phyloP scores from a whole-genome alignment of 768 basidiomycete genomes.

The Trametes cubensis region DNA sequence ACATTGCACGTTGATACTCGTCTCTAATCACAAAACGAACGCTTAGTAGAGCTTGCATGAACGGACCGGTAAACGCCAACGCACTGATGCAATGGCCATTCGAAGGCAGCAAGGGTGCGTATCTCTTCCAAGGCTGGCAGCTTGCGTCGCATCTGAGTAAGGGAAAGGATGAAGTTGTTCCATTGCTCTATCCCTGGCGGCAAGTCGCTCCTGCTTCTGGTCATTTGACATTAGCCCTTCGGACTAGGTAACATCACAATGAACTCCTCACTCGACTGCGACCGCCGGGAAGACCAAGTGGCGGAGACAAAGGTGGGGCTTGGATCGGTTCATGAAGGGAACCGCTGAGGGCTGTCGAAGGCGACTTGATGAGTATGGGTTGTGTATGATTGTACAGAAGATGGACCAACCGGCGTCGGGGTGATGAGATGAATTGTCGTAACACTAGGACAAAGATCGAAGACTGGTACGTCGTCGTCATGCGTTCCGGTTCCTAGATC shows the following conservation, averaged over 20 bases:
- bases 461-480: background rate
- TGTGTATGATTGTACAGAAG: background rate
- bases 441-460: slow-evolving; percentile 3
- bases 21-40: too few species aligned
- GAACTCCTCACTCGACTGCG: background rate
- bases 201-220: too few species aligned
- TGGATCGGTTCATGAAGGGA: background rate
- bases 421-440: background rate
- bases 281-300: background rate
- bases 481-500: too few species aligned
- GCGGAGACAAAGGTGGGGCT: background rate
- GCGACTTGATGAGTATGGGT: too few species aligned
- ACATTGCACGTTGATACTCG: background rate
- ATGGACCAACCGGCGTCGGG: background rate
- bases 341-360: background rate
- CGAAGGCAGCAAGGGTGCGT: too few species aligned
- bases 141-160: background rate
- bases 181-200: background rate
- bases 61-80: too few species aligned
- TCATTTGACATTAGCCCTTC: too few species aligned
- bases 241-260: too few species aligned
- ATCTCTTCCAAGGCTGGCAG: background rate
- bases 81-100: background rate
- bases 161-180: background rate
- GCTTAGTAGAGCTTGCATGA: too few species aligned